Conservation (phyloP, 2,329 filamentous ascomycete genomes). For the Penicillium sp. region DNA sequence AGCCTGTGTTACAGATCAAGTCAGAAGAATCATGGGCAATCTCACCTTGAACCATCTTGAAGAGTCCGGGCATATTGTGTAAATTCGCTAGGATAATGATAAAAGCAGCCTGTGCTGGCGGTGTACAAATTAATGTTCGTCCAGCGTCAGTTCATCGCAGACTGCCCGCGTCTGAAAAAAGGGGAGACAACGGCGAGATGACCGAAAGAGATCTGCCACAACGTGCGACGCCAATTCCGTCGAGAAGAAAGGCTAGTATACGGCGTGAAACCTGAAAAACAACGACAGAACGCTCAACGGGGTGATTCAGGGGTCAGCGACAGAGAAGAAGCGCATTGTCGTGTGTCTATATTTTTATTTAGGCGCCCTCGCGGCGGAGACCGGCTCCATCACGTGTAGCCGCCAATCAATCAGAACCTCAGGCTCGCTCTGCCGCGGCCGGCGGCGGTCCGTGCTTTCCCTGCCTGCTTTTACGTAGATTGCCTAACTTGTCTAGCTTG, state of each 20-base stretch:
- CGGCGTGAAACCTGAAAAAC: neutral
- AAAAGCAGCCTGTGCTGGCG: neutral
- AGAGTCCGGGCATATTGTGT: conserved; percentile 28
- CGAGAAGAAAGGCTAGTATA: neutral
- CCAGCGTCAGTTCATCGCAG: conserved; percentile 6
- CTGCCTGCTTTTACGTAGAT: neutral
- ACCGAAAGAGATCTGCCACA: neutral
- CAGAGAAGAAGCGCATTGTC: neutral
- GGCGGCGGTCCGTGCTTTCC: conserved; percentile 1
- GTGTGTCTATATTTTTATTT: neutral
- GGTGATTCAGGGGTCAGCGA: neutral
- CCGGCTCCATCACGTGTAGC: conserved; percentile 1
- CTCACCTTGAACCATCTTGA: conserved; percentile 34
- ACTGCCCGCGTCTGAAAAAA: neutral
- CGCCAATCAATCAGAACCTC: no score
- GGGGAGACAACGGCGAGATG: neutral
- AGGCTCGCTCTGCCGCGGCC: neutral
- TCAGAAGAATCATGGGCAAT: neutral
- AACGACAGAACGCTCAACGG: neutral
- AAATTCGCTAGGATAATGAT: neutral
- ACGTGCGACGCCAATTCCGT: neutral
- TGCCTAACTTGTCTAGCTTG: neutral
- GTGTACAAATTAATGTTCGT: conserved; percentile 1
- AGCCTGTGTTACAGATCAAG: neutral
- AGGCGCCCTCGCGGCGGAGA: neutral